Conservation (phyloP, 2,329 filamentous ascomycete genomes). For the Colletotrichum abscissum region DNA sequence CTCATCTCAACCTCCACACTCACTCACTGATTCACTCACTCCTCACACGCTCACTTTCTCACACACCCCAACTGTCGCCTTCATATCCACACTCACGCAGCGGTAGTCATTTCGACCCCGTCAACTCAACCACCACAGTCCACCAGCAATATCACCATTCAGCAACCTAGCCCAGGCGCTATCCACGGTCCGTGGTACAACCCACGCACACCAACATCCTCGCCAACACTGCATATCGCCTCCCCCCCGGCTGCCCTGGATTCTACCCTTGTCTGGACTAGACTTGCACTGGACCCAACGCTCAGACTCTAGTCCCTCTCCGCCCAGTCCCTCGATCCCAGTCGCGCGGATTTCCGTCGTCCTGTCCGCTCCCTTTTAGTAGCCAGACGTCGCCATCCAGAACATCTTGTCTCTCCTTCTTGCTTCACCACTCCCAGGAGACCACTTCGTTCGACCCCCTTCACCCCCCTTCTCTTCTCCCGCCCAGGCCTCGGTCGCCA, state of each 20-base stretch:
- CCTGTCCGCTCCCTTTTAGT: constrained; percentile 33
- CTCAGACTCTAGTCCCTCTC: constrained; percentile 22
- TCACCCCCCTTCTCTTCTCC: constrained; percentile 25
- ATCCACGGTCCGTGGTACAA: constrained; percentile 10
- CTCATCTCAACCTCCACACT: constrained; percentile 25
- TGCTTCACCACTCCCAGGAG: constrained; percentile 37
- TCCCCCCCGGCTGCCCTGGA: neutral
- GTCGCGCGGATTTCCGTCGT: constrained; percentile 23
- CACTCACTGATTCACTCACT: constrained; percentile 7
- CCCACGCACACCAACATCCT: neutral
- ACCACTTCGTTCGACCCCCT: constrained; percentile 38
- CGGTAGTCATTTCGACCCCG: neutral
- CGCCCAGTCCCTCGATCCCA: constrained; percentile 32
- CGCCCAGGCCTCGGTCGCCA: constrained; percentile 31
- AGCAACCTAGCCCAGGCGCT: constrained; percentile 13
- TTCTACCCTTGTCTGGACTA: constrained; percentile 17
- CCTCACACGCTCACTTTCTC: neutral
- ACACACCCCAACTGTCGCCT: neutral
- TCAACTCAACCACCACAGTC: neutral
- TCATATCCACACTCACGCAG: neutral
- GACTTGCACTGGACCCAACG: constrained; percentile 1
- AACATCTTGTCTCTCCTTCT: constrained; percentile 36
- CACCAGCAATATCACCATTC: neutral
- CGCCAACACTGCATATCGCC: neutral
- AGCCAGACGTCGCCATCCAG: constrained; percentile 32